Evolutionary conservation across 345 rosid genomes (phyloP).

Genomic region (Linum trigynum): DNA sequence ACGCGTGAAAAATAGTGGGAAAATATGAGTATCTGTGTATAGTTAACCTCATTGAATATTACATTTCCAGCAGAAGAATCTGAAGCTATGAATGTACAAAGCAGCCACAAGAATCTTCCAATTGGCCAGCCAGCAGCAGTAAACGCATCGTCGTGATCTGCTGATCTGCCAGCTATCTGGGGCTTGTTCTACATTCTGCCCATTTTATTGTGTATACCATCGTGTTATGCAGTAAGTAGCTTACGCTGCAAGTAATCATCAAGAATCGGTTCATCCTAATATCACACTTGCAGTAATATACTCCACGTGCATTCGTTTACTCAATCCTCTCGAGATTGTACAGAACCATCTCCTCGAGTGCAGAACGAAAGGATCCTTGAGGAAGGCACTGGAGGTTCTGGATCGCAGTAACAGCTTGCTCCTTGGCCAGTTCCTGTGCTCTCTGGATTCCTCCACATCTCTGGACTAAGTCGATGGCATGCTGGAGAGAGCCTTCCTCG

Average conservation of each 20-base stretch:
- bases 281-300: not conserved
- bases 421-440: slow-evolving; percentile 65
- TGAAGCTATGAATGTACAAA: not conserved
- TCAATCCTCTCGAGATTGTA: slow-evolving; percentile 87
- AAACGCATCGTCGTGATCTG: too few relatives aligned
- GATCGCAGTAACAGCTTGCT: slow-evolving; percentile 73
- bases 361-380: slow-evolving; percentile 38
- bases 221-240: too few relatives aligned
- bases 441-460: slow-evolving; percentile 60
- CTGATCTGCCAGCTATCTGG: too few relatives aligned
- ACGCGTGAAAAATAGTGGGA: too few relatives aligned
- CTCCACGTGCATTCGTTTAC: slow-evolving; percentile 8
- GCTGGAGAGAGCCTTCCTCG: slow-evolving; percentile 68
- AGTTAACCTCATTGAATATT: not conserved
- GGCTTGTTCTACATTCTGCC: too few relatives aligned
- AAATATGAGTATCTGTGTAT: too few relatives aligned
- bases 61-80: not conserved
- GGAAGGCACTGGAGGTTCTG: slow-evolving; percentile 65
- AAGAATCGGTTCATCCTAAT: too few relatives aligned
- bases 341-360: slow-evolving; percentile 76
- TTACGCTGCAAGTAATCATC: too few relatives aligned
- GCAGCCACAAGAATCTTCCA: too few relatives aligned
- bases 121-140: too few relatives aligned
- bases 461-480: slow-evolving; percentile 61
- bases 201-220: too few relatives aligned